Conservation (phyloP, 495 filamentous ascomycete species). For the Astrothelium subdiscretum region DNA sequence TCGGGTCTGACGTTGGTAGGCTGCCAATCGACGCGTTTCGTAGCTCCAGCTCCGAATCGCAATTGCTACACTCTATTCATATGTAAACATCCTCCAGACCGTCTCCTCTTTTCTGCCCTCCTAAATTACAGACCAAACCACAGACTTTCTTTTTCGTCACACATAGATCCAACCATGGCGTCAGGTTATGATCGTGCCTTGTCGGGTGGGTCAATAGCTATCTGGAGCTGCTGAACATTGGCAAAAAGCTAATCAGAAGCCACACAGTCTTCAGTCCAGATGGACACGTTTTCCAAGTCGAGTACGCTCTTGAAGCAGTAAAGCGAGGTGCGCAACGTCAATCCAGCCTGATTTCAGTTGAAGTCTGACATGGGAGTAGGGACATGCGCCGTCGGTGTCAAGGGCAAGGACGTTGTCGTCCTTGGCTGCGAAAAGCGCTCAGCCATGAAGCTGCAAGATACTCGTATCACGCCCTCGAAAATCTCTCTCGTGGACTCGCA, state of each 20-base stretch:
- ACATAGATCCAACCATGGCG: slow-evolving; percentile 20
- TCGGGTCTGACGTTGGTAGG: slow-evolving; percentile 7
- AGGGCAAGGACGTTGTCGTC: slow-evolving; percentile 88
- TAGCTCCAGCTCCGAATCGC: slow-evolving; percentile 17
- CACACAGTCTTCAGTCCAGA: slow-evolving; percentile 57
- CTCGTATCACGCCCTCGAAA: slow-evolving; percentile 96
- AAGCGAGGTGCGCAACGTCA: slow-evolving; percentile 64
- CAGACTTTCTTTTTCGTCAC: background rate
- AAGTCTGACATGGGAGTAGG: slow-evolving; percentile 40
- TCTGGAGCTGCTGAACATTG: background rate
- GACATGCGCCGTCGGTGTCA: slow-evolving; percentile 95
- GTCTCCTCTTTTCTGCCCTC: no score
- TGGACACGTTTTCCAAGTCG: slow-evolving; percentile 98
- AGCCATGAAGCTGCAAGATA: slow-evolving; percentile 98
- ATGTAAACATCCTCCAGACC: no score
- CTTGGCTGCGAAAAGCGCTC: slow-evolving; percentile 97
- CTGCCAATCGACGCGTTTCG: slow-evolving; percentile 18
- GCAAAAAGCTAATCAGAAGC: slow-evolving; percentile 13
- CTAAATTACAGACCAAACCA: no score
- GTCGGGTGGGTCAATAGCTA: slow-evolving; percentile 20
- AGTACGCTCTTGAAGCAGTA: slow-evolving; percentile 97
- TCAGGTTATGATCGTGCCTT: slow-evolving; percentile 33
- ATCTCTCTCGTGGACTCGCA: slow-evolving; percentile 90
- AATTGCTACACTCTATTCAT: no score
- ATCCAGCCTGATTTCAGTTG: background rate